phyloP scores from a whole-genome alignment of 768 basidiomycete genomes.

The Tremella mesenterica region DNA sequence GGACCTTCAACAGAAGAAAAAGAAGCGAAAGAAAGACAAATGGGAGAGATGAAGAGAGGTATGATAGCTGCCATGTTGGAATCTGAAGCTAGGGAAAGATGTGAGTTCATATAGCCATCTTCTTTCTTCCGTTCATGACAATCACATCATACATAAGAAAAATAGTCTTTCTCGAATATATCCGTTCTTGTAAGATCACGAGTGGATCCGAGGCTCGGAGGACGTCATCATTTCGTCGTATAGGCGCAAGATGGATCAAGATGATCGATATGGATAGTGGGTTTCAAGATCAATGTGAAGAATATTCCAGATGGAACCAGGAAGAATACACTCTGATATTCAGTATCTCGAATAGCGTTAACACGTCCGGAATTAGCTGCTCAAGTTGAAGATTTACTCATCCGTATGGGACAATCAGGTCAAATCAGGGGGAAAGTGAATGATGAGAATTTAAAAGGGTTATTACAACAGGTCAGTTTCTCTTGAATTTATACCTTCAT shows the following conservation, averaged over 20 bases:
- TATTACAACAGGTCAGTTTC: slow-evolving; percentile 40
- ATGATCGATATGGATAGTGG: no score
- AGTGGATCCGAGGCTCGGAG: no score
- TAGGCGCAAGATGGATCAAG: no score
- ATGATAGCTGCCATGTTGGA: slow-evolving; percentile 43
- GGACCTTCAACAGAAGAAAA: slow-evolving; percentile 22
- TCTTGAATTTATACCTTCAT: no score
- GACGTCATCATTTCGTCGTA: no score
- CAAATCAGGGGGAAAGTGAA: slow-evolving; percentile 41
- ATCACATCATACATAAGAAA: no score
- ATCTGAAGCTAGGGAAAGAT: slow-evolving; percentile 38
- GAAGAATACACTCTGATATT: background rate
- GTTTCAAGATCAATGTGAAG: no score
- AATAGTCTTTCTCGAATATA: no score
- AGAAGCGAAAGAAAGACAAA: slow-evolving; percentile 24
- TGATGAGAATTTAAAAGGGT: slow-evolving; percentile 39
- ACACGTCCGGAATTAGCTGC: slow-evolving; percentile 36
- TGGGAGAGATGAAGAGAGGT: slow-evolving; percentile 42
- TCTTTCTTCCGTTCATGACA: no score
- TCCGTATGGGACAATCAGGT: slow-evolving; percentile 38
- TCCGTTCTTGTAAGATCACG: no score
- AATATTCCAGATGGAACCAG: background rate
- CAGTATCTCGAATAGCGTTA: slow-evolving; percentile 42
- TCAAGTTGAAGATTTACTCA: slow-evolving; percentile 38
- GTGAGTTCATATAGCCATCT: no score